phyloP scores from a whole-genome alignment of 2,329 filamentous ascomycete genomes.

The Phoma sp. region DNA sequence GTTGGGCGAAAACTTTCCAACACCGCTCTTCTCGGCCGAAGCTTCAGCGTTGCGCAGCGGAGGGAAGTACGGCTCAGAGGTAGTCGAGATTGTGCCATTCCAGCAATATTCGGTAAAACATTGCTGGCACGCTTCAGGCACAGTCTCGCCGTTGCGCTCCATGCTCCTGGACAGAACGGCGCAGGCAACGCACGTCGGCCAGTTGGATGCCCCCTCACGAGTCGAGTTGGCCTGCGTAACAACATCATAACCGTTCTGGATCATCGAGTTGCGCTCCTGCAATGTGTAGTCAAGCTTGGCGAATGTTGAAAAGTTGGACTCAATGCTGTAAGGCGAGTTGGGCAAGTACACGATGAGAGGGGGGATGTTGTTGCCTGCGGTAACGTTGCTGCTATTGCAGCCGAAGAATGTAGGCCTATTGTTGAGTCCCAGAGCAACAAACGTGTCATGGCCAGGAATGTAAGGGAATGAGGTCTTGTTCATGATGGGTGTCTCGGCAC shows the following conservation, averaged over 20 bases:
- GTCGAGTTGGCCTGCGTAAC: slow-evolving; percentile 85
- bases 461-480: slow-evolving; percentile 76
- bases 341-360: slow-evolving; percentile 89
- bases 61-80: slow-evolving; percentile 39
- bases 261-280: slow-evolving; percentile 76
- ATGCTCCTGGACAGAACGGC: slow-evolving; percentile 82
- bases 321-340: slow-evolving; percentile 78
- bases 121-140: slow-evolving; percentile 74
- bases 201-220: slow-evolving; percentile 65
- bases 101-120: slow-evolving; percentile 92
- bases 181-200: slow-evolving; percentile 87
- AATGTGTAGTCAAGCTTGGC: slow-evolving; percentile 66
- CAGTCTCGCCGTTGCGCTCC: slow-evolving; percentile 69
- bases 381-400: slow-evolving; percentile 72
- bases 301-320: slow-evolving; percentile 83
- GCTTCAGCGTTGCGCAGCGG: slow-evolving; percentile 25
- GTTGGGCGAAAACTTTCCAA: slow-evolving; percentile 34
- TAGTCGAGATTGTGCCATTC: slow-evolving; percentile 73
- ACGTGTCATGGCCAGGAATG: slow-evolving; percentile 77
- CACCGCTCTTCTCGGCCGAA: slow-evolving; percentile 24
- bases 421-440: slow-evolving; percentile 80
- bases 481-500: slow-evolving; percentile 64
- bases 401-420: slow-evolving; percentile 80
- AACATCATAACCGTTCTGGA: slow-evolving; percentile 84
- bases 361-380: slow-evolving; percentile 53